phyloP scores from a whole-genome alignment of 768 basidiomycete genomes.

The Gloeostereum incarnatum region DNA sequence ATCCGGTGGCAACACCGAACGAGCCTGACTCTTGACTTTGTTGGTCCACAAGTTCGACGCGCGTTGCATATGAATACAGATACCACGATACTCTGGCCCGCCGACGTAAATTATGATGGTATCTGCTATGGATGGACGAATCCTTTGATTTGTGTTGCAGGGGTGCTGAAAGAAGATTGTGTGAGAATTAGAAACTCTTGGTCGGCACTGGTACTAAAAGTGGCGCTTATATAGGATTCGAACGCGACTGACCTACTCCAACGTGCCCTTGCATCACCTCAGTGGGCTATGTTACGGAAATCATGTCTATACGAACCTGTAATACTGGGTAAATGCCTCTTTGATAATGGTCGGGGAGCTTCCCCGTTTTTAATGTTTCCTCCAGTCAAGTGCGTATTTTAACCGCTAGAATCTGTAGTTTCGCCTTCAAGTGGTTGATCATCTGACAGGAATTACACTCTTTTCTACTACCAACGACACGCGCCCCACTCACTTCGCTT shows the following conservation, averaged over 20 bases:
- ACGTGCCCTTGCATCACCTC: constrained; percentile 11
- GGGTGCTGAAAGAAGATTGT: constrained; percentile 26
- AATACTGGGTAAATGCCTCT: constrained; percentile 22
- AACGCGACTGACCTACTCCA: constrained; percentile 11
- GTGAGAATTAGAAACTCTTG: constrained; percentile 19
- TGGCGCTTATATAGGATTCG: constrained; percentile 8
- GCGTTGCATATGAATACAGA: too few species aligned
- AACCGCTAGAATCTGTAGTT: constrained; percentile 5
- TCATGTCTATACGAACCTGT: constrained; percentile 22
- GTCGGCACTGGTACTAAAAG: constrained; percentile 8
- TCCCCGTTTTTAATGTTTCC: constrained; percentile 5
- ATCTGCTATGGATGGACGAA: constrained; percentile 52
- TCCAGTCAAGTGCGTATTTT: constrained; percentile 7
- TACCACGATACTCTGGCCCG: constrained; percentile 53
- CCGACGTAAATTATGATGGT: constrained; percentile 33
- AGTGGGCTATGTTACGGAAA: constrained; percentile 17
- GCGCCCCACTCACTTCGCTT: constrained; percentile 51
- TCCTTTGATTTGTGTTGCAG: constrained; percentile 42
- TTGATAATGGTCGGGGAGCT: constrained; percentile 12
- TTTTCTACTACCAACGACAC: constrained; percentile 48
- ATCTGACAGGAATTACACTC: constrained; percentile 12
- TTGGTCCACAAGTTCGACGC: too few species aligned
- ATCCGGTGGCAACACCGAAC: too few species aligned
- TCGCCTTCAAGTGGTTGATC: not conserved
- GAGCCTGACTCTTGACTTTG: too few species aligned